Conservation (phyloP, 345 rosid genomes). For the Clarkia xantiana region DNA sequence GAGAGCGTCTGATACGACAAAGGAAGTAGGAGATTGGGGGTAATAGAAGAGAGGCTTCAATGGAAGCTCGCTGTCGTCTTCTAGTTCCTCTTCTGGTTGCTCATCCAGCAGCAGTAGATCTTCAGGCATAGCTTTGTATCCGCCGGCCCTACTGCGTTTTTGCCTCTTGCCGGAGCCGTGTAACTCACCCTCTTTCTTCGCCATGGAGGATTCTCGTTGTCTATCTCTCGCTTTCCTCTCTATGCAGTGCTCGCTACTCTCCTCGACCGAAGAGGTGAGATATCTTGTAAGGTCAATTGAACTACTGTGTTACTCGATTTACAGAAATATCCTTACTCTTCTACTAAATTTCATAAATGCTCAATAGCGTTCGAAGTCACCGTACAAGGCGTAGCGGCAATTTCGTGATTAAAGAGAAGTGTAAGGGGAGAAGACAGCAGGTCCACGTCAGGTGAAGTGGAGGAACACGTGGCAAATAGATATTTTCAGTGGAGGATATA, state of each 20-base stretch:
- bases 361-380: too few species aligned
- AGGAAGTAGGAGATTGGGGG: slow-evolving; percentile 50
- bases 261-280: neutral
- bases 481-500: slow-evolving; percentile 13
- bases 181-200: slow-evolving; percentile 16
- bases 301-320: too few species aligned
- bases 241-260: neutral
- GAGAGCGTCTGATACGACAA: slow-evolving; percentile 73
- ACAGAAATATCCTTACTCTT: too few species aligned
- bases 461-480: slow-evolving; percentile 7
- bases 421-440: neutral
- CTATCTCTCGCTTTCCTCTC: slow-evolving; percentile 5
- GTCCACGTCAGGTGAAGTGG: slow-evolving; percentile 17
- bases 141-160: slow-evolving; percentile 21
- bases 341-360: too few species aligned
- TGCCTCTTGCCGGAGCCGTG: slow-evolving; percentile 38
- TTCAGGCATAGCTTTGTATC: slow-evolving; percentile 3
- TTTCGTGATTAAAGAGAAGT: neutral
- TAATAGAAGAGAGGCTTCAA: slow-evolving; percentile 21
- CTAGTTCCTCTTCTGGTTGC: slow-evolving; percentile 8
- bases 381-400: slow-evolving; percentile 4
- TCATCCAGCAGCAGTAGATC: slow-evolving; percentile 15
- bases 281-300: too few species aligned
- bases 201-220: slow-evolving; percentile 4
- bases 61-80: slow-evolving; percentile 13